Conservation (phyloP, 805 yeast genomes). For the Grigorovia transvaalensis region DNA sequence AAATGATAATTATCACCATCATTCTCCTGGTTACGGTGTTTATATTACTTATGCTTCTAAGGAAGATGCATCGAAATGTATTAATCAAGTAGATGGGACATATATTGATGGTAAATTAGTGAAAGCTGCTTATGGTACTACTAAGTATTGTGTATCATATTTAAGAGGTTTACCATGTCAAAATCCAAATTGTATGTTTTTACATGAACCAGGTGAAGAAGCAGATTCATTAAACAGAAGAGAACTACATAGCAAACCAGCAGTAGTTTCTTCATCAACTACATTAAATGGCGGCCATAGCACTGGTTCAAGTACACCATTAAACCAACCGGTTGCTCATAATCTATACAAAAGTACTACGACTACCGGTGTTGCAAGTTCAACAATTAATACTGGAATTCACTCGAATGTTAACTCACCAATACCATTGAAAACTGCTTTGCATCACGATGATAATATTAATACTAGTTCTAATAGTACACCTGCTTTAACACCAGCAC, state of each 20-base stretch:
- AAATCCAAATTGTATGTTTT: slow-evolving; percentile 96
- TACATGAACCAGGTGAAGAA: slow-evolving; percentile 99
- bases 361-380: slow-evolving; percentile 4
- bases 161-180: slow-evolving; percentile 93
- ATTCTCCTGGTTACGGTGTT: slow-evolving; percentile 73
- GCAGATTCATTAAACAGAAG: slow-evolving; percentile 88
- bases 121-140: slow-evolving; percentile 96
- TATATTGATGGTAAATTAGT: slow-evolving; percentile 82
- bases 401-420: slow-evolving; percentile 16
- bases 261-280: background rate
- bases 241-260: slow-evolving; percentile 26
- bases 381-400: slow-evolving; percentile 9
- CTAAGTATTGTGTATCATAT: slow-evolving; percentile 95
- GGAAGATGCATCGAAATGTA: slow-evolving; percentile 93
- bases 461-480: slow-evolving; percentile 8
- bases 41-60: slow-evolving; percentile 88
- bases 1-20: slow-evolving; percentile 23
- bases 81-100: slow-evolving; percentile 84
- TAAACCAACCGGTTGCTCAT: background rate
- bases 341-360: slow-evolving; percentile 2
- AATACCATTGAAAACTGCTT: slow-evolving; percentile 20
- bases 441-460: slow-evolving; percentile 14
- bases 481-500: slow-evolving; percentile 26
- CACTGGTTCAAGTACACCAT: background rate
- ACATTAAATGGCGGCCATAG: background rate